These are phyloP conservation scores for Candida pseudoviswanathii DNA, from an alignment of 1,139 yeast genomes.

Conservation along the genomic window DNA sequence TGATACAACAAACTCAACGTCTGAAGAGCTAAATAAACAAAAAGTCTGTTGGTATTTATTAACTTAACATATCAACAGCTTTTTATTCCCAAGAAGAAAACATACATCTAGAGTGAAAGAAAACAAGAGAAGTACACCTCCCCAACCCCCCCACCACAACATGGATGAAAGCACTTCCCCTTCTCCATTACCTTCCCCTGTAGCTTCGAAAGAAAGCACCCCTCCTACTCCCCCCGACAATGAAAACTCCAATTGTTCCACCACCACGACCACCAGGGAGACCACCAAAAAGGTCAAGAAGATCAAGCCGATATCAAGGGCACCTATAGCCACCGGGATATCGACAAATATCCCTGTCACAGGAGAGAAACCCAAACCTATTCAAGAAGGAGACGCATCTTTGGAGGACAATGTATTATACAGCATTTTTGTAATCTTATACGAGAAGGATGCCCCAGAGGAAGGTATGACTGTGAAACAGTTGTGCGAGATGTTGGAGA, in stretches of 20 bases:
- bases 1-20: neutral
- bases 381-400: constrained; percentile 58
- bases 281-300: constrained; percentile 26
- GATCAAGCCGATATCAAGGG: constrained; percentile 41
- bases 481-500: constrained; percentile 72
- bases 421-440: constrained; percentile 72
- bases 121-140: neutral
- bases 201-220: constrained; percentile 4
- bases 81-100: neutral
- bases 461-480: constrained; percentile 86
- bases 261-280: neutral
- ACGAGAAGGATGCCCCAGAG: constrained; percentile 66
- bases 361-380: constrained; percentile 76
- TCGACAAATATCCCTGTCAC: constrained; percentile 80
- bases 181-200: neutral
- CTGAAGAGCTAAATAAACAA: neutral
- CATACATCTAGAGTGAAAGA: neutral
- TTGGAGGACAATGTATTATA: constrained; percentile 74
- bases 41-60: constrained; percentile 7
- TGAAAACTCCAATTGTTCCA: neutral
- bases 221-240: constrained; percentile 3
- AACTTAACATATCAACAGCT: constrained; percentile 6
- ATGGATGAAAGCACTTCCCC: constrained; percentile 3
- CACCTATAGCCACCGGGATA: constrained; percentile 68
- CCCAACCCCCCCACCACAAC: neutral